Evolutionary conservation across 169 alveolate genomes (phyloP).

Genomic region (Cryptosporidium sp.): DNA sequence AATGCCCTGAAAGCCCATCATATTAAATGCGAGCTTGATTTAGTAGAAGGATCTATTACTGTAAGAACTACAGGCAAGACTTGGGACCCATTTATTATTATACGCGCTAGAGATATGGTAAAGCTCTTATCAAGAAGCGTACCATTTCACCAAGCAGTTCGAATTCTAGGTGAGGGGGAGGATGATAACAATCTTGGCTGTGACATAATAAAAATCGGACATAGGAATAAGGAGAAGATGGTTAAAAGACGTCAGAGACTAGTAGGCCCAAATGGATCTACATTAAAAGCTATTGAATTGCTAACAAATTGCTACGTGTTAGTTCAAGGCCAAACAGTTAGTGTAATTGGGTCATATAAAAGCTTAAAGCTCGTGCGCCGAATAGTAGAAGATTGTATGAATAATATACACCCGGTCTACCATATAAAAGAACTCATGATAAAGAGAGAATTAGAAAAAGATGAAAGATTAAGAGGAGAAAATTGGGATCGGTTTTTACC

Average conservation of each 20-base stretch:
- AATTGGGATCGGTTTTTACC: constrained; percentile 99
- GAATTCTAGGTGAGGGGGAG: constrained; percentile 91
- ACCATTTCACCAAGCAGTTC: constrained; percentile 98
- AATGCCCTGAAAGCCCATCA: constrained; percentile 89
- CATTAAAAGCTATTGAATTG: constrained; percentile 96
- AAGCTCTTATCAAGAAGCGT: constrained; percentile 98
- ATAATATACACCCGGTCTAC: constrained; percentile 98
- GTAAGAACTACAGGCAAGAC: constrained; percentile 97
- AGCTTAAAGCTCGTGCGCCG: constrained; percentile 93
- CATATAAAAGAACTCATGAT: constrained; percentile 99
- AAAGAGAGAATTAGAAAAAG: constrained; percentile 96
- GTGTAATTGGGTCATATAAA: constrained; percentile 96
- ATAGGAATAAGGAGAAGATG: constrained; percentile 96
- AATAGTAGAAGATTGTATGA: constrained; percentile 98
- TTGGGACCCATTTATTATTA: constrained; percentile 98
- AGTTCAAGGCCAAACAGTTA: constrained; percentile 98
- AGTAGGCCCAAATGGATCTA: constrained; percentile 99
- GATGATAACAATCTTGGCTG: constrained; percentile 81
- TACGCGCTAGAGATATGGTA: constrained; percentile 96
- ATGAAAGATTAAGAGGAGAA: constrained; percentile 91
- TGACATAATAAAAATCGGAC: constrained; percentile 97
- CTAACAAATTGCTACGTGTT: constrained; percentile 98
- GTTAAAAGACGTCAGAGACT: constrained; percentile 98
- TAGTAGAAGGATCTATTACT: constrained; percentile 99
- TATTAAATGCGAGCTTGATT: constrained; percentile 94